Conservation (phyloP, 225 moss, liverwort and hornwort species). For the Marchantia polymorpha region DNA sequence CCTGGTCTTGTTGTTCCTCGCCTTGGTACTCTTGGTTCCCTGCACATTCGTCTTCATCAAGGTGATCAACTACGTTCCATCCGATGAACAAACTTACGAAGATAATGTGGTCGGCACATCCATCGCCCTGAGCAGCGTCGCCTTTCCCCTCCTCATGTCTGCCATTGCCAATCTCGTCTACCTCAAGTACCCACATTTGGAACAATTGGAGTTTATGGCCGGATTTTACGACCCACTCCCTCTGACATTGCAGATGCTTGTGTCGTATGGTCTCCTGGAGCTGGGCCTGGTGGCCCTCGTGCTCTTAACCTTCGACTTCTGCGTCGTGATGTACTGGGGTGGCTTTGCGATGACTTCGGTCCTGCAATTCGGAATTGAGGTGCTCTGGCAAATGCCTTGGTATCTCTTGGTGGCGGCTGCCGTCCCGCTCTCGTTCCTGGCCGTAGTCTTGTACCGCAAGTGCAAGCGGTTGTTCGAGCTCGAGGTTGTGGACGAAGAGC, state of each 20-base stretch:
- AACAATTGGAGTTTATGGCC: slow-evolving; percentile 13
- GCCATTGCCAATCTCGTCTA: slow-evolving; percentile 3
- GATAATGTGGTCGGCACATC: slow-evolving; percentile 8
- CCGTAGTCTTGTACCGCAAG: slow-evolving; percentile 12
- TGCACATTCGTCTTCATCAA: slow-evolving; percentile 23
- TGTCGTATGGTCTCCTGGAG: slow-evolving; percentile 14
- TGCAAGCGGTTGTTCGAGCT: slow-evolving; percentile 9
- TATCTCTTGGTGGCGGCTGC: slow-evolving; percentile 7
- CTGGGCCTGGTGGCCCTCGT: slow-evolving; percentile 21
- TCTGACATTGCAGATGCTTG: slow-evolving; percentile 19
- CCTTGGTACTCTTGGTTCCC: slow-evolving; percentile 18
- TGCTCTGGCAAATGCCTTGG: slow-evolving; percentile 16
- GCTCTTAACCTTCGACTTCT: slow-evolving; percentile 21
- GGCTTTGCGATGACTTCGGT: slow-evolving; percentile 7
- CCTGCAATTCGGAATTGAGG: not conserved
- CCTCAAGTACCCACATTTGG: slow-evolving; percentile 15
- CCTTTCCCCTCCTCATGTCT: slow-evolving; percentile 11
- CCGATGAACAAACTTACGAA: slow-evolving; percentile 14
- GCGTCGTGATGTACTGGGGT: slow-evolving; percentile 25
- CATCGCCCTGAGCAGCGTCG: slow-evolving; percentile 17
- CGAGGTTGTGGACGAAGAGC: slow-evolving; percentile 8
- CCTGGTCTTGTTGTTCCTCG: not conserved
- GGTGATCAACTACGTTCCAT: slow-evolving; percentile 22
- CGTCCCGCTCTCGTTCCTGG: slow-evolving; percentile 3
- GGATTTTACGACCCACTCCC: slow-evolving; percentile 22